Percentiles rank a stretch among this genome's conserved stretches.
Evolutionary conservation across 805 yeast genomes (phyloP).

Genomic region (Hanseniaspora hatyaiensis): DNA sequence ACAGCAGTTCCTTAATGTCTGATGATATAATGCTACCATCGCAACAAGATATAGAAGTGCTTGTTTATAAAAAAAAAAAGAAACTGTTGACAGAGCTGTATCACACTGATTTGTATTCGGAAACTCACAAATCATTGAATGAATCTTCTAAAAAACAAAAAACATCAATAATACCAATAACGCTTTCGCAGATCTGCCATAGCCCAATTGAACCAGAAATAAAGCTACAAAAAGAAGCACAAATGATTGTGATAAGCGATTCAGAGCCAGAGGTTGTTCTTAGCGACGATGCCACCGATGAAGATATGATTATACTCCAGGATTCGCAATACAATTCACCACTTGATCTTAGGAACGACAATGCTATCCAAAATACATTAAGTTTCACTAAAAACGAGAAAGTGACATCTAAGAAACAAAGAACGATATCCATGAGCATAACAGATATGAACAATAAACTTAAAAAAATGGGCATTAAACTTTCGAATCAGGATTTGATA

Average conservation of each 20-base stretch:
- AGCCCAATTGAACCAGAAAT: not conserved
- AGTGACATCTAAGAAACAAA: not conserved
- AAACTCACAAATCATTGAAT: not conserved
- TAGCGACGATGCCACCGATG: not conserved
- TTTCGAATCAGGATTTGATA: not conserved
- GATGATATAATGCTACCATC: slow-evolving; percentile 4
- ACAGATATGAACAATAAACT: not conserved
- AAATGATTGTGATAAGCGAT: not conserved
- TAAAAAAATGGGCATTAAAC: slow-evolving; percentile 2
- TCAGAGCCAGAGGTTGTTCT: not conserved
- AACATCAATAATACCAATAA: not conserved
- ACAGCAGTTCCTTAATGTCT: not conserved
- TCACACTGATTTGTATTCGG: not conserved
- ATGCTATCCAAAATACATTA: no score
- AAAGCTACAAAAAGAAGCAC: not conserved
- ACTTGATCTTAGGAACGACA: not conserved
- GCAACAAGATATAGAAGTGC: slow-evolving; percentile 9
- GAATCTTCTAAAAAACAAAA: not conserved
- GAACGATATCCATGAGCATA: not conserved
- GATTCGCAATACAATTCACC: not conserved
- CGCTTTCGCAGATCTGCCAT: not conserved
- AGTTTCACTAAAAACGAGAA: no score
- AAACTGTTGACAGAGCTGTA: not conserved
- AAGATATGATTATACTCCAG: not conserved
- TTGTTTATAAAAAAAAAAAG: not conserved